Conservation (phyloP, 306 rosid species). For the Malus fusca region DNA sequence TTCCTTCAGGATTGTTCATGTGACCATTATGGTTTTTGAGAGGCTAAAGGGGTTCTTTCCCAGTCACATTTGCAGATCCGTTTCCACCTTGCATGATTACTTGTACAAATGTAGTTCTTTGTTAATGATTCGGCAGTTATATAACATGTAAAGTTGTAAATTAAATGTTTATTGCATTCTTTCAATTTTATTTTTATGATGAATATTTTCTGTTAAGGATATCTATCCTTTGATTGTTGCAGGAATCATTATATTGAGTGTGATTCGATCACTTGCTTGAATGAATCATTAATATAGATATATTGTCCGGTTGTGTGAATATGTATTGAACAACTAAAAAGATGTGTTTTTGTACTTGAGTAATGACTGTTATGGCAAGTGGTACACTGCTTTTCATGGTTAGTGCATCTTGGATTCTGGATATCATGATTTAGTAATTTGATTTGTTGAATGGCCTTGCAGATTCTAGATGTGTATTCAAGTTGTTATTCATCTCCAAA, state of each 20-base stretch:
- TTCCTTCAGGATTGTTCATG: not conserved
- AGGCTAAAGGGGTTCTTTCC: not conserved
- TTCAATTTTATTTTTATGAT: not conserved
- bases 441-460: constrained; percentile 26
- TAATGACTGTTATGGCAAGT: not conserved
- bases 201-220: not conserved
- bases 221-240: not conserved
- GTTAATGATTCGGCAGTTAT: not conserved
- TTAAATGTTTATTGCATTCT: not conserved
- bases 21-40: not conserved
- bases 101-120: not conserved
- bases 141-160: not conserved
- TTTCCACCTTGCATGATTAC: not conserved
- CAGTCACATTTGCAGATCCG: not conserved
- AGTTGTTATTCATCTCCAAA: constrained; percentile 67
- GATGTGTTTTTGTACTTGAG: not conserved
- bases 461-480: constrained; percentile 89
- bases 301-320: not conserved
- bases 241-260: not conserved
- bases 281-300: not conserved
- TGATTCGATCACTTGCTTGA: not conserved
- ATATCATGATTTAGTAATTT: not conserved
- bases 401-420: not conserved
- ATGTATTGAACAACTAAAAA: not conserved
- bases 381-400: not conserved